Percentiles rank a stretch among this genome's conserved stretches.
Evolutionary conservation across 768 basidiomycete species (phyloP).

Genomic region (Leccinum disarticulatum): DNA sequence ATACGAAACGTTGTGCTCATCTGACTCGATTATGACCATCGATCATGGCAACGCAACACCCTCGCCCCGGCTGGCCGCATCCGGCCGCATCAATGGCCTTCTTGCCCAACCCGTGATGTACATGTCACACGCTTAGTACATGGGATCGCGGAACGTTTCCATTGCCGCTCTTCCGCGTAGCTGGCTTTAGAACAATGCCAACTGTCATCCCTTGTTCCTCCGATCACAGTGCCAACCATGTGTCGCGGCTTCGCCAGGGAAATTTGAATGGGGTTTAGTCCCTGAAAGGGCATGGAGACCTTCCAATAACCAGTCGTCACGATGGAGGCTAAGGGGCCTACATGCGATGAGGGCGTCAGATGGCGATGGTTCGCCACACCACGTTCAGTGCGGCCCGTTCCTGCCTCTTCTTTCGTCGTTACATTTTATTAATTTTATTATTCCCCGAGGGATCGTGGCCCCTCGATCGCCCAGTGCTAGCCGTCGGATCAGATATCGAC

Average conservation of each 20-base stretch:
- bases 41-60: constrained; percentile 12
- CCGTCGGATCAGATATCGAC: constrained; percentile 13
- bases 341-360: constrained; percentile 5
- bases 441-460: background rate
- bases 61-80: constrained; percentile 8
- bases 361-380: constrained; percentile 10
- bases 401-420: background rate
- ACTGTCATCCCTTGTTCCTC: constrained; percentile 1
- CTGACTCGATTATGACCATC: constrained; percentile 25
- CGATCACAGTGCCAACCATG: constrained; percentile 19
- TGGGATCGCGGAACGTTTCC: constrained; percentile 24
- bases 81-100: constrained; percentile 14
- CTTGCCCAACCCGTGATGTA: background rate
- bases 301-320: constrained; percentile 1
- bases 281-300: constrained; percentile 9
- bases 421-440: background rate
- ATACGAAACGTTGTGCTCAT: constrained; percentile 16
- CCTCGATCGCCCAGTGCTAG: constrained; percentile 9
- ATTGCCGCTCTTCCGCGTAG: constrained; percentile 25
- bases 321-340: constrained; percentile 3
- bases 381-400: background rate
- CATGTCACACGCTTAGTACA: background rate
- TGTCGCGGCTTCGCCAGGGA: constrained; percentile 12
- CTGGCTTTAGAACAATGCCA: constrained; percentile 4
- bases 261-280: constrained; percentile 14